Conservation (phyloP, 768 basidiomycete genomes). For the Trametopsis cervina region DNA sequence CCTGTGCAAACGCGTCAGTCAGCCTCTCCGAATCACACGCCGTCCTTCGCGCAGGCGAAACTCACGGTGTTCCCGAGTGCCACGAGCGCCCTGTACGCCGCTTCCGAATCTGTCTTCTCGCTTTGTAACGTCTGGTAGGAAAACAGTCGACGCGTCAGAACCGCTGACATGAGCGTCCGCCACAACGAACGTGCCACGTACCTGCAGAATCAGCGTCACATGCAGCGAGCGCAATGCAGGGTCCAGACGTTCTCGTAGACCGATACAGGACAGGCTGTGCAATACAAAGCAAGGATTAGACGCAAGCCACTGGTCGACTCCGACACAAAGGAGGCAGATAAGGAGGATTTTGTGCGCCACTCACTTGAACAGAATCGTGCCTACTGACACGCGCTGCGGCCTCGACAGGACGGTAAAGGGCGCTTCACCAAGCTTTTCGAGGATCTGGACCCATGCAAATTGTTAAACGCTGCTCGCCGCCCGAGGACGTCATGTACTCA, state of each 20-base stretch:
- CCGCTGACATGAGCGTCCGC: neutral
- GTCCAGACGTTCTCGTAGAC: constrained; percentile 36
- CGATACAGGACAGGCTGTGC: constrained; percentile 59
- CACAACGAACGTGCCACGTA: too few relatives aligned
- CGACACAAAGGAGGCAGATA: constrained; percentile 1
- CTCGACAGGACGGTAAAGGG: constrained; percentile 56
- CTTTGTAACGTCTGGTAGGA: constrained; percentile 34
- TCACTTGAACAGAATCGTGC: constrained; percentile 86
- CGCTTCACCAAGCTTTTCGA: constrained; percentile 43
- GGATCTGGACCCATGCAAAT: constrained; percentile 36
- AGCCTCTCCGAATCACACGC: neutral
- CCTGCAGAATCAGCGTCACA: constrained; percentile 39
- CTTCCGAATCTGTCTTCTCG: constrained; percentile 56
- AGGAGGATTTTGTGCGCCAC: constrained; percentile 22
- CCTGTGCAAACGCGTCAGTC: constrained; percentile 27
- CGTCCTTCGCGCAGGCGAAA: neutral
- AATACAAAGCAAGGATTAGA: too few relatives aligned
- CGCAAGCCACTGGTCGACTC: neutral
- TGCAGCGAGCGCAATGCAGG: constrained; percentile 34
- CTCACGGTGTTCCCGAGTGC: constrained; percentile 69
- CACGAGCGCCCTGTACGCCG: constrained; percentile 62
- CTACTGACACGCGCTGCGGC: constrained; percentile 66
- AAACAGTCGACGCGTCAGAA: constrained; percentile 2
- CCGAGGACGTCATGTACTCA: constrained; percentile 20
- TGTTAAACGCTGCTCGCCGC: neutral